phyloP scores from a whole-genome alignment of 2,329 filamentous ascomycete genomes.

The Talaromyces sp. region DNA sequence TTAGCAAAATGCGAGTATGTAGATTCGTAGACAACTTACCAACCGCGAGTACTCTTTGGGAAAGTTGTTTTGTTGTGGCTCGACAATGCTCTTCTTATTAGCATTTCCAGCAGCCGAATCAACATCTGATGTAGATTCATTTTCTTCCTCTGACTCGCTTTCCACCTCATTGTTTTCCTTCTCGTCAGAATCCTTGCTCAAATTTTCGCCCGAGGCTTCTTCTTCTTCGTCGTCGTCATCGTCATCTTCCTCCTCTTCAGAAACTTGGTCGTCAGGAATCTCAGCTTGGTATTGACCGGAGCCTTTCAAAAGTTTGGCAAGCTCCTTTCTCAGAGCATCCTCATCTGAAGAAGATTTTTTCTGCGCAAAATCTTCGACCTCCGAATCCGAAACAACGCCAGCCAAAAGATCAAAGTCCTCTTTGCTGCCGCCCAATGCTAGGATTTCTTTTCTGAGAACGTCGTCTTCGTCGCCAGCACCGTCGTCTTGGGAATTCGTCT shows the following conservation, averaged over 20 bases:
- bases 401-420: constrained; percentile 45
- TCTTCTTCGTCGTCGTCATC: constrained; percentile 20
- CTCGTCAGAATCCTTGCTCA: constrained; percentile 15
- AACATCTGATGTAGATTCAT: constrained; percentile 16
- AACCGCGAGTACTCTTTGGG: constrained; percentile 33
- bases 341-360: constrained; percentile 23
- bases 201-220: constrained; percentile 29
- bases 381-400: constrained; percentile 41
- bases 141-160: constrained; percentile 22
- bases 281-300: constrained; percentile 22
- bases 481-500: constrained; percentile 14
- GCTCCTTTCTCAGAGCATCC: constrained; percentile 36
- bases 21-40: constrained; percentile 17
- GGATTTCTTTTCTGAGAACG: constrained; percentile 38
- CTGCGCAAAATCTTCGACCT: constrained; percentile 34
- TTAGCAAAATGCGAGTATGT: not conserved
- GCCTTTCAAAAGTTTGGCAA: constrained; percentile 30
- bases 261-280: constrained; percentile 27
- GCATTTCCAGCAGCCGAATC: constrained; percentile 11
- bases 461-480: constrained; percentile 18
- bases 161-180: constrained; percentile 24
- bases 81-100: constrained; percentile 15
- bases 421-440: constrained; percentile 44
- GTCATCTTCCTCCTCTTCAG: constrained; percentile 20
- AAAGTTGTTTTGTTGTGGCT: constrained; percentile 14